Base-by-base conservation (phyloP, 2,329 filamentous ascomycete species). In the Periconia sp. region DNA sequence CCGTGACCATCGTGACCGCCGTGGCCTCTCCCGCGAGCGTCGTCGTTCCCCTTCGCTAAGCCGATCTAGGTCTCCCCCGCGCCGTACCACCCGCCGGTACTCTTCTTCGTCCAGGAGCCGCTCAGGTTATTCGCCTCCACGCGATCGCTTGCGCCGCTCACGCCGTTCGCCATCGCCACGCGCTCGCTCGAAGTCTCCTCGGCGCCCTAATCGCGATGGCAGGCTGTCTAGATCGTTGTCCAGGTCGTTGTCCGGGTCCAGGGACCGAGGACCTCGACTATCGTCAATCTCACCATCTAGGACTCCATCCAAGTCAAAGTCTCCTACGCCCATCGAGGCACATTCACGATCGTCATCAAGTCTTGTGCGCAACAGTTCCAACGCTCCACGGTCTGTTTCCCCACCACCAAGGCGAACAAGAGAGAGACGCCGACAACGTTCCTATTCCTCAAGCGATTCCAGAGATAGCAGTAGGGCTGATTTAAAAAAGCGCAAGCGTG, bases 401-500 rank as follows among this genome's bases (percentile, higher is more conserved):
- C 71, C 67, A 55, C 69, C 64, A 52, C 62, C 65, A 54, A 73
- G 73, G 47, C 66, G 72, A 44, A 68, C 68, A 33, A 72, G 68
- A 56, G 66, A 71, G 58, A 66, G 69, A 60, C 74, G 75, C 66
- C 76, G 74, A 64, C 75, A 74, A 75, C 76, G 75, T 65, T 74
- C 74, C 55, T 76, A 73, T 65, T 69, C 74, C 62, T 74, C 73
- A 70, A 68, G 74, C 61, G 69, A 76, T 66, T 69, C 67, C 43
- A 73, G 64, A 70, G 74, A 27, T 5, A 27, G 75, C 60, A 70
- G 72, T 64, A 72, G 75, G 60, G 76, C 79, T 81, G 78, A 82
- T 79, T 63, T 77, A 76, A 74, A 79, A 69, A 78, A 69, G 58
- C 74, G 71, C 61, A 77, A 80, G 65, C 73, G 62, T n/a, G 57